These are phyloP conservation scores for Termitomyces heimii DNA, from an alignment of 768 basidiomycete genomes.

Conservation along the genomic window DNA sequence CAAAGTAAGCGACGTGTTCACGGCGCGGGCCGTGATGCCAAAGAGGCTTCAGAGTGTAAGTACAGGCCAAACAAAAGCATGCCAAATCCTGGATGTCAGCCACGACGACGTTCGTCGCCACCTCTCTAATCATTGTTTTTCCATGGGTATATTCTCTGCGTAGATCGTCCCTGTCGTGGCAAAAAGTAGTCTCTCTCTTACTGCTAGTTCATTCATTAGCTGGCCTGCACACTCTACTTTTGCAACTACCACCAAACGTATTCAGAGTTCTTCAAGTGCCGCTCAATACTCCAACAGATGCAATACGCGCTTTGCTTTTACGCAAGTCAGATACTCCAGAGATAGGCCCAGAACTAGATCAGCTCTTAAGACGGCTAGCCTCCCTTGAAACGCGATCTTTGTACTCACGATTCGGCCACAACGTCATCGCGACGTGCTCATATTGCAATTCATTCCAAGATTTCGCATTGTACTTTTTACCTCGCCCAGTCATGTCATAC, in stretches of 20 bases:
- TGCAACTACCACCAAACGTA: slow-evolving; percentile 53
- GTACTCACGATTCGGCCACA: slow-evolving; percentile 68
- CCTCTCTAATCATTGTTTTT: slow-evolving; percentile 11
- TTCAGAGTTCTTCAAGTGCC: slow-evolving; percentile 53
- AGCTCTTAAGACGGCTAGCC: slow-evolving; percentile 47
- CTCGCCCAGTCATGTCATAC: slow-evolving; percentile 51
- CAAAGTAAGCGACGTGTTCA: too few relatives aligned
- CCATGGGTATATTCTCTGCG: slow-evolving; percentile 16
- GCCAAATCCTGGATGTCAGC: slow-evolving; percentile 3
- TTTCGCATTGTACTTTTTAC: slow-evolving; percentile 53
- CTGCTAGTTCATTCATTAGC: slow-evolving; percentile 47
- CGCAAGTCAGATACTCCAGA: slow-evolving; percentile 31
- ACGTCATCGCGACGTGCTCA: slow-evolving; percentile 54
- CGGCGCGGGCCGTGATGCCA: not conserved
- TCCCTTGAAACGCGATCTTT: slow-evolving; percentile 50
- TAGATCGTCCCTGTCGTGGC: slow-evolving; percentile 8
- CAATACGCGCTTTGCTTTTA: slow-evolving; percentile 40
- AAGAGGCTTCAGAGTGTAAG: not conserved
- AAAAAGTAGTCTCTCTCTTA: slow-evolving; percentile 27
- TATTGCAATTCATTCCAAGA: slow-evolving; percentile 59
- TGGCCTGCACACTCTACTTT: slow-evolving; percentile 37
- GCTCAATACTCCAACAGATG: slow-evolving; percentile 46
- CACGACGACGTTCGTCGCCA: slow-evolving; percentile 11
- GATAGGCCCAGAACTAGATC: slow-evolving; percentile 43
- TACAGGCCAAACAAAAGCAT: not conserved